Percentiles rank a stretch among this genome's conserved stretches.
Evolutionary conservation across 2,329 filamentous ascomycete genomes (phyloP).

Genomic region (Fusarium nurragi): DNA sequence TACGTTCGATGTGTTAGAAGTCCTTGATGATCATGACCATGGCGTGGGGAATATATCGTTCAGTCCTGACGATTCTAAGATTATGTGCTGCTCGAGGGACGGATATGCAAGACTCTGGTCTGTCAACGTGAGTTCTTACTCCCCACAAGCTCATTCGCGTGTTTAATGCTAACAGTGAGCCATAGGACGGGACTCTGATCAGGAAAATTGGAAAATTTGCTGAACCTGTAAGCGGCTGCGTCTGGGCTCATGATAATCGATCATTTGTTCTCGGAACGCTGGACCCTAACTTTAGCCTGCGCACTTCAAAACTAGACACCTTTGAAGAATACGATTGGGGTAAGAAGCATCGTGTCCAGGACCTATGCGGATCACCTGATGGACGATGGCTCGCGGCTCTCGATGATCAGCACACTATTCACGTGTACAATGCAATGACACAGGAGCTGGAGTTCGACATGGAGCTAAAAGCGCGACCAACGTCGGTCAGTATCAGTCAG

Average conservation of each 20-base stretch:
- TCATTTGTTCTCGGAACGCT: conserved; percentile 84
- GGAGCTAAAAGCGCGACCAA: conserved; percentile 71
- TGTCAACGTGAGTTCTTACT: conserved; percentile 62
- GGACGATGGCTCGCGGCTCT: conserved; percentile 83
- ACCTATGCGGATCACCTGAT: conserved; percentile 83
- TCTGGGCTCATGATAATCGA: conserved; percentile 84
- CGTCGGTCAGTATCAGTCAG: conserved; percentile 81
- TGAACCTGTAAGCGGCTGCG: conserved; percentile 88
- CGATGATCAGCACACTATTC: conserved; percentile 73
- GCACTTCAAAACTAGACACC: conserved; percentile 75
- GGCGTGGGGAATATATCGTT: conserved; percentile 85
- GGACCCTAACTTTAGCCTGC: conserved; percentile 72
- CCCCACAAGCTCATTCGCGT: not conserved
- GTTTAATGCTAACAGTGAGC: conserved; percentile 30
- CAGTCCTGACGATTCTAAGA: conserved; percentile 88
- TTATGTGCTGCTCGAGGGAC: conserved; percentile 85
- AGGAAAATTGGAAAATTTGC: conserved; percentile 74
- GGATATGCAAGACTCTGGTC: conserved; percentile 80
- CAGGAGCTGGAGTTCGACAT: conserved; percentile 80
- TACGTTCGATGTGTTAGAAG: conserved; percentile 71
- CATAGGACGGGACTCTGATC: conserved; percentile 70
- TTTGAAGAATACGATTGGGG: conserved; percentile 72
- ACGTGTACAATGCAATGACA: conserved; percentile 84
- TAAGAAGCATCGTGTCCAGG: conserved; percentile 79
- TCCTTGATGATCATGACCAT: conserved; percentile 70